Evolutionary conservation across 495 filamentous ascomycete genomes (phyloP).

Genomic region (Aspergillus indologenus): DNA sequence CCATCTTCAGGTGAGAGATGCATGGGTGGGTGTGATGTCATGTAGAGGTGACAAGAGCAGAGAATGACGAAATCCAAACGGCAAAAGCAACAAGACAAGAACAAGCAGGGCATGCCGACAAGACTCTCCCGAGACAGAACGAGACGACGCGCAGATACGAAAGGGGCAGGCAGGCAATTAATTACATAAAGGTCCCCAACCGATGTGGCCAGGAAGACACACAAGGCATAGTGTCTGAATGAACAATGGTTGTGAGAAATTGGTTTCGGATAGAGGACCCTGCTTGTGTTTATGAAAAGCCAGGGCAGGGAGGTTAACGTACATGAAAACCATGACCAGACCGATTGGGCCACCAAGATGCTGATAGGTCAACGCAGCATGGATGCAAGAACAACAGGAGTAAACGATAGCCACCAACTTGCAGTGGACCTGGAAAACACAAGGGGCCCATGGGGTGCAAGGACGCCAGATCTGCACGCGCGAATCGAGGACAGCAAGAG

Average conservation of each 20-base stretch:
- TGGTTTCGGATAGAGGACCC: constrained; percentile 50
- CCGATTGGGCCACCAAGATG: constrained; percentile 56
- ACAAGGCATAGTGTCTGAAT: constrained; percentile 40
- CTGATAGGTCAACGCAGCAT: constrained; percentile 37
- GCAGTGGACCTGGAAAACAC: constrained; percentile 29
- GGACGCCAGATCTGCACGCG: constrained; percentile 26
- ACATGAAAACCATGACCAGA: constrained; percentile 69
- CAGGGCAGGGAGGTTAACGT: constrained; percentile 69
- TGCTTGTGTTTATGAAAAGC: constrained; percentile 42
- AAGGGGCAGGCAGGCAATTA: constrained; percentile 26
- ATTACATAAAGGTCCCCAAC: constrained; percentile 37
- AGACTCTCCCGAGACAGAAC: constrained; percentile 13
- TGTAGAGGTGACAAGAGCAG: constrained; percentile 9
- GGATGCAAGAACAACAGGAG: constrained; percentile 36
- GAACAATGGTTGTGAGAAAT: constrained; percentile 51
- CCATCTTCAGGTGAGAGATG: constrained; percentile 17
- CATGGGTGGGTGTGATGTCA: constrained; percentile 16
- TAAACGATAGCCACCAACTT: constrained; percentile 32
- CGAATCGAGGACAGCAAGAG: constrained; percentile 19
- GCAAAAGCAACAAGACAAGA: constrained; percentile 12
- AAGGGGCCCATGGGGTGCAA: constrained; percentile 35
- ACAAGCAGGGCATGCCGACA: constrained; percentile 8
- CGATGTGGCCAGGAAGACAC: constrained; percentile 31
- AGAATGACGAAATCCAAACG: constrained; percentile 10
- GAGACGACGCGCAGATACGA: constrained; percentile 28